phyloP scores from a whole-genome alignment of 495 filamentous ascomycete species.

The Talaromyces nanjingensis region DNA sequence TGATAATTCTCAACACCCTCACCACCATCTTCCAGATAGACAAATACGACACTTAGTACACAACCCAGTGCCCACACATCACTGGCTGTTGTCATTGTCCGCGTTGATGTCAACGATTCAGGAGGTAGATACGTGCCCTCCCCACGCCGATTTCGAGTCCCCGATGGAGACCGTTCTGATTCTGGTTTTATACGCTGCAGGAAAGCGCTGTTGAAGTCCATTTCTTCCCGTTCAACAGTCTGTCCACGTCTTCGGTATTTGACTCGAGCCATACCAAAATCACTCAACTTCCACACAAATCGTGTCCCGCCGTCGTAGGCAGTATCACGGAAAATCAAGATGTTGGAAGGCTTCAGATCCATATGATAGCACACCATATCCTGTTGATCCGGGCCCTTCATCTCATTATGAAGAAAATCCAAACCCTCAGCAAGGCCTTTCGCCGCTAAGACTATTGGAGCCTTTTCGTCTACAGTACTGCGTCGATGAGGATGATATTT shows the following conservation, averaged over 20 bases:
- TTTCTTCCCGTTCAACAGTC: conserved; percentile 10
- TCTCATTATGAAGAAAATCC: conserved; percentile 27
- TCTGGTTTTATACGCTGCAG: background rate
- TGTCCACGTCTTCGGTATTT: conserved; percentile 15
- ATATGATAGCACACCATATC: conserved; percentile 29
- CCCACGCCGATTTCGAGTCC: conserved; percentile 13
- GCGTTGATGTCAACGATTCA: conserved; percentile 16
- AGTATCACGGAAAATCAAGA: conserved; percentile 24
- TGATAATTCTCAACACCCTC: conserved; percentile 21
- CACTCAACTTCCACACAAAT: conserved; percentile 30
- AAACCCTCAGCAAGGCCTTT: conserved; percentile 25
- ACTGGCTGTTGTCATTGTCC: conserved; percentile 24
- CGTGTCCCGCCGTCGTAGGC: conserved; percentile 4
- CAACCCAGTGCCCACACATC: conserved; percentile 33
- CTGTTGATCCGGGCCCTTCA: conserved; percentile 17
- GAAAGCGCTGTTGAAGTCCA: conserved; percentile 8
- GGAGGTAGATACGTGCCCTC: conserved; percentile 28
- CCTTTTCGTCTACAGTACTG: conserved; percentile 13
- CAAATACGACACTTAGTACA: conserved; percentile 26
- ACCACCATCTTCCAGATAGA: conserved; percentile 24
- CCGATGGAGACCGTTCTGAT: conserved; percentile 13
- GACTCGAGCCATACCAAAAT: conserved; percentile 32
- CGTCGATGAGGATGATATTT: conserved; percentile 8
- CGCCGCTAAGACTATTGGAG: conserved; percentile 19
- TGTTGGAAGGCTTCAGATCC: conserved; percentile 31